phyloP scores from a whole-genome alignment of 306 rosid species.

The Quercus wislizeni region DNA sequence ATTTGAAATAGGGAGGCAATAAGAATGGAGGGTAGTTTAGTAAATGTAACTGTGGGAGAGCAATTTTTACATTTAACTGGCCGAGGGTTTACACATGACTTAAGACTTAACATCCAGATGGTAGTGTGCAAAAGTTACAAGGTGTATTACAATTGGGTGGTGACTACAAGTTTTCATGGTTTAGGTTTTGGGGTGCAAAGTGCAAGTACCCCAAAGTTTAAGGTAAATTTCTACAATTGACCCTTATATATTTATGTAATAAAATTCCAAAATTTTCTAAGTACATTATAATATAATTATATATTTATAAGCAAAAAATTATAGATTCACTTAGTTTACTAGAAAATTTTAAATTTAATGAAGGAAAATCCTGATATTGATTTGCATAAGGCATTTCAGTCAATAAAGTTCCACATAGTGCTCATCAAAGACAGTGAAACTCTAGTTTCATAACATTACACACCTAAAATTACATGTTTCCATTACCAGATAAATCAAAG shows the following conservation, averaged over 20 bases:
- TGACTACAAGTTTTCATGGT: no score
- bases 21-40: no score
- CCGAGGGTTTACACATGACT: no score
- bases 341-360: neutral
- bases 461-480: slow-evolving; percentile 7
- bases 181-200: no score
- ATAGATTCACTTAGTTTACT: neutral
- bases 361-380: neutral
- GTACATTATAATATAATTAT: neutral
- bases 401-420: neutral
- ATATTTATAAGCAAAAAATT: neutral
- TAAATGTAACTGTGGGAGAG: no score
- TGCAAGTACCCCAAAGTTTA: no score
- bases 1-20: no score
- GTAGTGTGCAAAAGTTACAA: no score
- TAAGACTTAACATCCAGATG: no score
- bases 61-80: no score
- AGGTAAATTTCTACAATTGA: no score
- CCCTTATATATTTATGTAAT: neutral
- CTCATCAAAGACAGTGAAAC: neutral
- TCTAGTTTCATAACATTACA: neutral
- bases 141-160: no score
- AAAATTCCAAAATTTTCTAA: neutral
- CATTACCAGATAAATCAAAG: slow-evolving; percentile 1
- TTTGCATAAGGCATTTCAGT: neutral